A percentile compares a stretch with the other conserved stretches of the same genome.
Conservation (phyloP, 2,329 filamentous ascomycete genomes). For the Tolypocladium cylindrosporum region DNA sequence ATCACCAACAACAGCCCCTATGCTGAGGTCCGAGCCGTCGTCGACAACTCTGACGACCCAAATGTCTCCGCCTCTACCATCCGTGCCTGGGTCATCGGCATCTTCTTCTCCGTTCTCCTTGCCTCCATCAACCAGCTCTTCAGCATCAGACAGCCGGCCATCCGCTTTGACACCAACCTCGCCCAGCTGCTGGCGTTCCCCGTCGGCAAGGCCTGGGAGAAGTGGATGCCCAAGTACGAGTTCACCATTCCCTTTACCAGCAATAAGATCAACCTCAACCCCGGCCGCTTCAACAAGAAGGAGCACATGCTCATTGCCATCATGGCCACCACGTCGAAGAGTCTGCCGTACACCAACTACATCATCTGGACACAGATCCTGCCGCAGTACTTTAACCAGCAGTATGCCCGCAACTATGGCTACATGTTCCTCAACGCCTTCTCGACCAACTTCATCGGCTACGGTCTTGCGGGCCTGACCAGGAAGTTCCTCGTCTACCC, state of each 20-base stretch:
- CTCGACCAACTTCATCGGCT: slow-evolving; percentile 44
- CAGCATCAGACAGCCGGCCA: slow-evolving; percentile 39
- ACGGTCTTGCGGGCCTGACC: slow-evolving; percentile 40
- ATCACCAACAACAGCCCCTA: slow-evolving; percentile 46
- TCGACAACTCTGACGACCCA: slow-evolving; percentile 43
- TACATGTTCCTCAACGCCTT: slow-evolving; percentile 42
- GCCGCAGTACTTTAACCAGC: slow-evolving; percentile 39
- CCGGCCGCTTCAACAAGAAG: slow-evolving; percentile 43
- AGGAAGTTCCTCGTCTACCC: slow-evolving; percentile 43
- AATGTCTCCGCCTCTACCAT: slow-evolving; percentile 38
- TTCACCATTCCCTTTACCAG: slow-evolving; percentile 28
- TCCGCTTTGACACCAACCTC: slow-evolving; percentile 38
- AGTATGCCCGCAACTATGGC: slow-evolving; percentile 33
- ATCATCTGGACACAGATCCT: slow-evolving; percentile 40
- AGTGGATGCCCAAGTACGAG: slow-evolving; percentile 28
- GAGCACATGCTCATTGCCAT: slow-evolving; percentile 47
- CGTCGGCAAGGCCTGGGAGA: slow-evolving; percentile 33
- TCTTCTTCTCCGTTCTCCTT: slow-evolving; percentile 33
- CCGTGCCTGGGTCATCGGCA: slow-evolving; percentile 39
- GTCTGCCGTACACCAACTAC: slow-evolving; percentile 36
- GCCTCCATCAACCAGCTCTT: slow-evolving; percentile 47
- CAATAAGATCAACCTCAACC: slow-evolving; percentile 28
- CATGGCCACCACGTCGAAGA: slow-evolving; percentile 43
- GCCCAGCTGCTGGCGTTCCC: slow-evolving; percentile 44
- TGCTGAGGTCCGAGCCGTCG: slow-evolving; percentile 42